A percentile compares a stretch with the other conserved stretches of the same genome.
phyloP scores from a whole-genome alignment of 2,329 filamentous ascomycete genomes.

The Tolypocladium inflatum region DNA sequence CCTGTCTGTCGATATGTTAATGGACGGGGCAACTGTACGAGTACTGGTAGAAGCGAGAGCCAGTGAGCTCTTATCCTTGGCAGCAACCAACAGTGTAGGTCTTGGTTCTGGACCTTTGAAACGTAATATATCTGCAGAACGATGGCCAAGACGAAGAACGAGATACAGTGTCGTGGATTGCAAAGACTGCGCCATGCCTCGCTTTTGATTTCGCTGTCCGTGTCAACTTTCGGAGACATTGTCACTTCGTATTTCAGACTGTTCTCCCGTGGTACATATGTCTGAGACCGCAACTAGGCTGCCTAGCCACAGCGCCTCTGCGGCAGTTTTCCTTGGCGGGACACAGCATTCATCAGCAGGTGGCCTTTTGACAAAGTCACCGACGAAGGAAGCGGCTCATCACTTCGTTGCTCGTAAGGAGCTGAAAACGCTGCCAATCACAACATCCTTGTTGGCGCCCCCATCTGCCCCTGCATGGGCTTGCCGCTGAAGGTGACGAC shows the following conservation, averaged over 20 bases:
- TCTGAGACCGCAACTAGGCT: neutral
- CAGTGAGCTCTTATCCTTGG: neutral
- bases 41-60: neutral
- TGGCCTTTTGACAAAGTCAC: neutral
- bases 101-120: neutral
- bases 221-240: no score
- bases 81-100: neutral
- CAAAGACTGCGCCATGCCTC: no score
- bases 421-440: neutral
- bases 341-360: neutral
- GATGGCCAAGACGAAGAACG: neutral
- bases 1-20: neutral
- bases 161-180: no score
- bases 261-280: neutral
- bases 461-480: neutral
- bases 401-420: neutral
- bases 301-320: neutral
- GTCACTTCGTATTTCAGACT: no score
- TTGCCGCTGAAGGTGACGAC: neutral
- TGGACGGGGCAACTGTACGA: neutral
- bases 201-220: no score
- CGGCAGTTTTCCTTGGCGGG: neutral
- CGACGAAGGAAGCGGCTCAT: no score
- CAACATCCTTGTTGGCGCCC: neutral
- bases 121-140: neutral